These are phyloP conservation scores for Micromonas commoda DNA, from an alignment of 139 green algal species.

Conservation along the genomic window DNA sequence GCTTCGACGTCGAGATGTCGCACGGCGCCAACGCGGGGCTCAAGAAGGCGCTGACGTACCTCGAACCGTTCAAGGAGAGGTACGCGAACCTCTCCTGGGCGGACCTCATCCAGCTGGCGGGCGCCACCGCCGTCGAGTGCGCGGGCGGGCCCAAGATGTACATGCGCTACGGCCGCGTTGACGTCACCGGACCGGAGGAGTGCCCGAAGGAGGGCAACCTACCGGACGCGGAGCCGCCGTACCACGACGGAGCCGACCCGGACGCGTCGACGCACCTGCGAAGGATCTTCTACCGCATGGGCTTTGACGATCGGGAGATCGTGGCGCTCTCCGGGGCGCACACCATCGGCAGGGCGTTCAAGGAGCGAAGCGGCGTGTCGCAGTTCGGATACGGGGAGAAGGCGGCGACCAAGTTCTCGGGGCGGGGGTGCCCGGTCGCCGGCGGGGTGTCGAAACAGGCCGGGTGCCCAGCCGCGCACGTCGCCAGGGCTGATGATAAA, in stretches of 20 bases:
- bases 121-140: constrained; percentile 62
- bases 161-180: constrained; percentile 21
- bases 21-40: constrained; percentile 79
- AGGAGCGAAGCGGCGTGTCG: constrained; percentile 10
- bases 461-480: neutral
- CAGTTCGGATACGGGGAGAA: constrained; percentile 18
- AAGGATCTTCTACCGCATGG: constrained; percentile 82
- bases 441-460: neutral
- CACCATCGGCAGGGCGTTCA: constrained; percentile 30
- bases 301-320: constrained; percentile 40
- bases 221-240: constrained; percentile 59
- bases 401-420: constrained; percentile 3
- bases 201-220: constrained; percentile 61
- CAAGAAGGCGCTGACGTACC: constrained; percentile 46
- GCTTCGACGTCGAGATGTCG: constrained; percentile 38
- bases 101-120: constrained; percentile 81
- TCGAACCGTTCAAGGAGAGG: constrained; percentile 77
- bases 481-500: neutral
- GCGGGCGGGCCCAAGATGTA: constrained; percentile 51
- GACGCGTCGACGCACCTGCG: constrained; percentile 46
- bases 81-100: constrained; percentile 21
- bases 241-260: constrained; percentile 18
- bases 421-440: too few relatives aligned
- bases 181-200: neutral
- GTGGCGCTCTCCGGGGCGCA: constrained; percentile 37